A percentile compares a stretch with the other conserved stretches of the same genome.
These are phyloP conservation scores for Prunus davidiana DNA, from an alignment of 306 rosid species.

Conservation along the genomic window DNA sequence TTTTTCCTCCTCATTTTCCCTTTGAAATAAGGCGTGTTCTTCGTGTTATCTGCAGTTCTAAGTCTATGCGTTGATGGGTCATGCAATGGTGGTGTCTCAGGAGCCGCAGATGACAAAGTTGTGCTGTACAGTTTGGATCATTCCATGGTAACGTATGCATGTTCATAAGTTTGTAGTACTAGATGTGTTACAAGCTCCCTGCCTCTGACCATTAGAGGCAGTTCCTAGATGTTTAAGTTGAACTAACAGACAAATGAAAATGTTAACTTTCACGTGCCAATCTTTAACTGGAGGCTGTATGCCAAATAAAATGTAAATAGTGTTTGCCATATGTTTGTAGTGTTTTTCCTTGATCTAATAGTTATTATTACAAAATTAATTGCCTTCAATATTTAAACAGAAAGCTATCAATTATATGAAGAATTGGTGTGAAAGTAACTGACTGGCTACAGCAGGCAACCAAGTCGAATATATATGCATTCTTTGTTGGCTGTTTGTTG, in stretches of 20 bases:
- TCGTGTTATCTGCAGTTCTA: constrained; percentile 54
- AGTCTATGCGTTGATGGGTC: constrained; percentile 65
- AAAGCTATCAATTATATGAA: not conserved
- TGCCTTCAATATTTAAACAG: not conserved
- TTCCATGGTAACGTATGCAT: constrained; percentile 55
- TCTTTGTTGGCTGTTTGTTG: not conserved
- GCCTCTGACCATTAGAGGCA: not conserved
- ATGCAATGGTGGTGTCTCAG: constrained; percentile 86
- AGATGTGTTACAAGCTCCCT: not conserved
- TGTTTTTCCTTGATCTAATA: not conserved
- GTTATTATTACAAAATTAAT: not conserved
- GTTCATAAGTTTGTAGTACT: not conserved
- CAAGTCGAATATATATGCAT: not conserved
- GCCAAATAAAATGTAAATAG: not conserved
- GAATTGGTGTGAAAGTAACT: not conserved
- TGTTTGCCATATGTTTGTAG: not conserved
- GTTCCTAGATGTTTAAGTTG: not conserved
- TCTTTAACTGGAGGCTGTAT: not conserved
- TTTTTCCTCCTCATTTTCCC: not conserved
- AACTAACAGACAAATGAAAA: not conserved
- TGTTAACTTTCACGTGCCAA: not conserved
- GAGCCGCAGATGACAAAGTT: constrained; percentile 86
- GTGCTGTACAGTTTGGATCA: constrained; percentile 75
- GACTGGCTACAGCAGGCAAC: not conserved
- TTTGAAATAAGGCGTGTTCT: constrained; percentile 5